Evolutionary conservation across 2,329 filamentous ascomycete species (phyloP), one percentile per base, ranked within the genome.

Genomic region (Lizonia empirigonia): DNA sequence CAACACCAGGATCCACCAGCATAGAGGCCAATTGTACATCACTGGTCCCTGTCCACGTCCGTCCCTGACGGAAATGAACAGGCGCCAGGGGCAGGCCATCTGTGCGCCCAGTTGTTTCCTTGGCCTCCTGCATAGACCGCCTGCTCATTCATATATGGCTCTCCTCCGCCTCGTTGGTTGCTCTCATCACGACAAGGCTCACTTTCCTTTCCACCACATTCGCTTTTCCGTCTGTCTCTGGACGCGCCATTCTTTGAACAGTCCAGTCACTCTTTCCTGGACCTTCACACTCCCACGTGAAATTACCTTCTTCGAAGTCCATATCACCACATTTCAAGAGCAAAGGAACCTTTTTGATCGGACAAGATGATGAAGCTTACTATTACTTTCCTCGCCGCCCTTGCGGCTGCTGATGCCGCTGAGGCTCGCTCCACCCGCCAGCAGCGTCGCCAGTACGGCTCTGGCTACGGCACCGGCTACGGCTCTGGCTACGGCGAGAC

Each of bases 251-350:
- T 73, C 69, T 67, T 71, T 65, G 51, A 64, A 60, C 60, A 63
- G 37, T 63, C 63, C 64, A 71, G 68, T 71, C 70, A 71, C 64
- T 73, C 70, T 55, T 72, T 73, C 65, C 66, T 65, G 65, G 64
- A 59, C 59, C 50, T 59, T 50, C 57, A 63, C 49, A 22, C 53
- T 60, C 50, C 49, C 36, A 34, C 42, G 60, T 64, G 63, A 62
- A 69, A 67, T 66, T 62, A 61, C 65, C 45, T 67, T 67, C 63
- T 69, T 62, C 63, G 56, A 53, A 53, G 26, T 12, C 37, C n/a
- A 53, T 37, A 46, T 52, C 29, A 40, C 19, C 35, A 34, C 27
- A 39, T 33, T 53, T 58, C 39, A 66, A 67, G 55, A 69, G 44
- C 65, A 61, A n/a, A 65, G 49, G 60, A 66, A 57, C 45, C 40